Conservation (phyloP, 2,329 filamentous ascomycete genomes). For the Fulvia fulva region DNA sequence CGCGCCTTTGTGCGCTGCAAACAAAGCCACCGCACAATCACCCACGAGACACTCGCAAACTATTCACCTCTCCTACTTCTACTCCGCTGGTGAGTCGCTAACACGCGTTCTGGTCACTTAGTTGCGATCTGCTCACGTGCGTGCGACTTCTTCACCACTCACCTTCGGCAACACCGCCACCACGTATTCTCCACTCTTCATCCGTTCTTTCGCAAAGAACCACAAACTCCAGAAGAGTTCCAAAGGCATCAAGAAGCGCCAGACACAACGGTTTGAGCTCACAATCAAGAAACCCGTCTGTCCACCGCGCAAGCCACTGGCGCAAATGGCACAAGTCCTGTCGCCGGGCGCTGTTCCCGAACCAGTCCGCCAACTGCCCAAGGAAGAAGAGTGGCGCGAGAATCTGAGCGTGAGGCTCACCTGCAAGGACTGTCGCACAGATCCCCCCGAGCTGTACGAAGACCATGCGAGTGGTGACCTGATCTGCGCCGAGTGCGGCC, state of each 20-base stretch:
- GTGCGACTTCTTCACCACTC: slow-evolving; percentile 6
- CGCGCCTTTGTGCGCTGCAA: slow-evolving; percentile 19
- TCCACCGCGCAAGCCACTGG: slow-evolving; percentile 28
- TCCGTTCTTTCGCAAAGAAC: slow-evolving; percentile 49
- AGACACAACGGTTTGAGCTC: slow-evolving; percentile 35
- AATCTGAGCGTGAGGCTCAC: slow-evolving; percentile 82
- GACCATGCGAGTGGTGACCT: slow-evolving; percentile 91
- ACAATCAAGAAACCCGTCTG: slow-evolving; percentile 19
- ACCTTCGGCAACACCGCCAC: slow-evolving; percentile 28
- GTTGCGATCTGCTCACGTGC: slow-evolving; percentile 23
- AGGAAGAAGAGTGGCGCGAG: slow-evolving; percentile 61
- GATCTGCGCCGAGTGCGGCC: slow-evolving; percentile 85
- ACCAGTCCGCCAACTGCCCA: slow-evolving; percentile 32
- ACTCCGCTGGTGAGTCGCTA: slow-evolving; percentile 10
- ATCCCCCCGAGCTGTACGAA: slow-evolving; percentile 87
- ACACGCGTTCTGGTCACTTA: slow-evolving; percentile 21
- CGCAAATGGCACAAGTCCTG: slow-evolving; percentile 35
- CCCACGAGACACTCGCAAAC: slow-evolving; percentile 3
- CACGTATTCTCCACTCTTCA: slow-evolving; percentile 66
- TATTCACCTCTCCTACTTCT: slow-evolving; percentile 3
- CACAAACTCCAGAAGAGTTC: slow-evolving; percentile 44
- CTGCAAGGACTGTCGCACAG: slow-evolving; percentile 86
- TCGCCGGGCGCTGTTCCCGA: slow-evolving; percentile 45
- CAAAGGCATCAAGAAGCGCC: slow-evolving; percentile 44
- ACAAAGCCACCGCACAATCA: slow-evolving; percentile 7